A percentile compares a stretch with the other conserved stretches of the same genome.
Evolutionary conservation across 495 filamentous ascomycete species (phyloP).

Genomic region (Talaromyces wortmannii): DNA sequence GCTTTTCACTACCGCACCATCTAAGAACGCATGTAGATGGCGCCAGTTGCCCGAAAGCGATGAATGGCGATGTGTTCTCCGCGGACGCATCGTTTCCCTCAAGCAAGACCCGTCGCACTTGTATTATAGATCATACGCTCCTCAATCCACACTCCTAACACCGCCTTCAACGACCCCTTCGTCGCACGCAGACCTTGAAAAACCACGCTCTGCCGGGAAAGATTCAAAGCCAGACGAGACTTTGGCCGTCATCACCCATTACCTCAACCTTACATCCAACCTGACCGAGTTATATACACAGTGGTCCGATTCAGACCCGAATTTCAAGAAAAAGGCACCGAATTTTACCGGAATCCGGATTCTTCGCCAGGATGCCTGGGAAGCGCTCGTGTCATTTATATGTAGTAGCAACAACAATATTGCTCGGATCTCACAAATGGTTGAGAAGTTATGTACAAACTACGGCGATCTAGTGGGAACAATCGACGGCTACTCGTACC

Average conservation of each 20-base stretch:
- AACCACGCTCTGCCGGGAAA: not conserved
- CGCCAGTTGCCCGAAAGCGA: slow-evolving; percentile 61
- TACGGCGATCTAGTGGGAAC: slow-evolving; percentile 74
- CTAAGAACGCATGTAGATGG: slow-evolving; percentile 53
- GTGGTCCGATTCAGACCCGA: slow-evolving; percentile 80
- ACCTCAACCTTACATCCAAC: slow-evolving; percentile 75
- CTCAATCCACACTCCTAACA: slow-evolving; percentile 17
- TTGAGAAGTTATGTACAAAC: slow-evolving; percentile 80
- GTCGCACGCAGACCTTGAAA: not conserved
- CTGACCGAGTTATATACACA: slow-evolving; percentile 70
- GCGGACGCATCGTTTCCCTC: slow-evolving; percentile 76
- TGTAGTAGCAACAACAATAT: slow-evolving; percentile 99
- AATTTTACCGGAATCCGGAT: slow-evolving; percentile 93
- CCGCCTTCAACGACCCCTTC: slow-evolving; percentile 29
- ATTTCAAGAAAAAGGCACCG: slow-evolving; percentile 83
- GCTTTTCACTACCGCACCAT: not conserved
- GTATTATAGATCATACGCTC: slow-evolving; percentile 68
- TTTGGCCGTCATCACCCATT: slow-evolving; percentile 60
- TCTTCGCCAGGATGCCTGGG: slow-evolving; percentile 92
- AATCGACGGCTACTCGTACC: slow-evolving; percentile 62
- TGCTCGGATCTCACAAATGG: slow-evolving; percentile 88
- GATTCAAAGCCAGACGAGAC: slow-evolving; percentile 50
- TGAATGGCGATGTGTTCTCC: slow-evolving; percentile 88
- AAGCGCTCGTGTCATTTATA: slow-evolving; percentile 88
- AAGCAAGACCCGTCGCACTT: slow-evolving; percentile 74